Conservation (phyloP, 148 eudicot species). For the Simmondsia chinensis region DNA sequence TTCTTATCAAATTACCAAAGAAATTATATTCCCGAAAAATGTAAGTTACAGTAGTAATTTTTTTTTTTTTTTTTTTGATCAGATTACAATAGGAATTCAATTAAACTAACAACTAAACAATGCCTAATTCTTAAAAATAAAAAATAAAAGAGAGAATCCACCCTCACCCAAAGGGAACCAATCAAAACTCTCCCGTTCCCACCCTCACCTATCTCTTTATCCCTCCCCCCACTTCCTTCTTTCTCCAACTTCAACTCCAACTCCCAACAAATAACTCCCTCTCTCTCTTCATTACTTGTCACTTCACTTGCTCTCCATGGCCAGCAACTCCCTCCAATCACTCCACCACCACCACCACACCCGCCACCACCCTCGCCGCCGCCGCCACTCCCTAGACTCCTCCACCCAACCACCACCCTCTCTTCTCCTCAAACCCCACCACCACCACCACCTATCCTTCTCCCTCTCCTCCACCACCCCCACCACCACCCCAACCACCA, state of each 20-base stretch:
- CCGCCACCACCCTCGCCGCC: slow-evolving; percentile 14
- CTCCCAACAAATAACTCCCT: background rate
- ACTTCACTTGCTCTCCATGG: slow-evolving; percentile 26
- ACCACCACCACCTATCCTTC: slow-evolving; percentile 11
- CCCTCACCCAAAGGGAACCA: too few relatives aligned
- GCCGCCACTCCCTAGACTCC: slow-evolving; percentile 45
- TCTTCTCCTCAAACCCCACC: background rate
- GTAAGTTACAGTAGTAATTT: too few relatives aligned
- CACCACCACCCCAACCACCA: slow-evolving; percentile 2
- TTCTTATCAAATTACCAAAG: too few relatives aligned
- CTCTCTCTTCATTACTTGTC: background rate
- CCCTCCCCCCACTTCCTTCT: slow-evolving; percentile 3
- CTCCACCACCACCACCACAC: slow-evolving; percentile 33
- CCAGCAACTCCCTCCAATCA: slow-evolving; percentile 49
- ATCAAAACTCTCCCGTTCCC: too few relatives aligned
- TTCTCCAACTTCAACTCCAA: background rate
- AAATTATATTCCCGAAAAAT: too few relatives aligned
- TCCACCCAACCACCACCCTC: slow-evolving; percentile 22
- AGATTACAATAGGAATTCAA: too few relatives aligned
- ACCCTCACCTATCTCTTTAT: slow-evolving; percentile 3
- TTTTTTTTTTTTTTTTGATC: too few relatives aligned
- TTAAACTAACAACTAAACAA: too few relatives aligned
- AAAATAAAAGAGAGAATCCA: too few relatives aligned
- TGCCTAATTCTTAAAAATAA: too few relatives aligned
- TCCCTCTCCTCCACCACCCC: slow-evolving; percentile 19